phyloP scores from a whole-genome alignment of 1,284 basidiomycete genomes.

The Trichosporon ovoides region DNA sequence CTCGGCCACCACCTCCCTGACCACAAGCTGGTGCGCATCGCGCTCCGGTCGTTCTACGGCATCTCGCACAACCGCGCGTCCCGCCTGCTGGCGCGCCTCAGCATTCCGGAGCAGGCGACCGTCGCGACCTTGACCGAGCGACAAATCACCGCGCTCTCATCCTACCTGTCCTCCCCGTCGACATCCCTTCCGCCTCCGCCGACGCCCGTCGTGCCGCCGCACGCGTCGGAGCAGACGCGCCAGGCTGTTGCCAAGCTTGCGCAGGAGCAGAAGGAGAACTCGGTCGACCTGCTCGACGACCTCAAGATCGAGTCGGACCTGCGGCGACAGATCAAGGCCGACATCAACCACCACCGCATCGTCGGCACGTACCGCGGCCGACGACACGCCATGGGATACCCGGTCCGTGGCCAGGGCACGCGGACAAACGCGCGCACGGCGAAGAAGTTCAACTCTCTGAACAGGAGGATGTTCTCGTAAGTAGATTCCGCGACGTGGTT shows the following conservation, averaged over 20 bases:
- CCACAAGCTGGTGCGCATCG: constrained; percentile 52
- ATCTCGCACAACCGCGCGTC: constrained; percentile 50
- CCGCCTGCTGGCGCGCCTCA: constrained; percentile 52
- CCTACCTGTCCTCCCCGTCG: constrained; percentile 54
- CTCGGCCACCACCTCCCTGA: constrained; percentile 52
- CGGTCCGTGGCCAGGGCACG: constrained; percentile 56
- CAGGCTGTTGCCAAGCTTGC: neutral
- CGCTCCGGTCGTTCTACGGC: constrained; percentile 54
- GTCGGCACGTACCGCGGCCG: constrained; percentile 54
- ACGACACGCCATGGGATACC: constrained; percentile 52
- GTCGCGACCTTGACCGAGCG: constrained; percentile 50
- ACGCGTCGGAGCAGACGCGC: neutral
- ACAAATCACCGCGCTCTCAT: constrained; percentile 54
- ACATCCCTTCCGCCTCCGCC: constrained; percentile 33
- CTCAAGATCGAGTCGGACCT: too few relatives aligned
- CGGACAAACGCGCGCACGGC: constrained; percentile 54
- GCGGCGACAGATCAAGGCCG: constrained; percentile 46
- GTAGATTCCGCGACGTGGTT: neutral
- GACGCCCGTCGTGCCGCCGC: constrained; percentile 30
- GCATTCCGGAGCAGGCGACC: constrained; percentile 51
- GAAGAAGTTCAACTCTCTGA: constrained; percentile 51
- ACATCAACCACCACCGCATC: constrained; percentile 54
- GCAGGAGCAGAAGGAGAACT: constrained; percentile 28
- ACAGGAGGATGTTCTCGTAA: constrained; percentile 10
- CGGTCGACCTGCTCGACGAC: constrained; percentile 46